phyloP scores from a whole-genome alignment of 495 filamentous ascomycete species.

The Penicillium silybi region DNA sequence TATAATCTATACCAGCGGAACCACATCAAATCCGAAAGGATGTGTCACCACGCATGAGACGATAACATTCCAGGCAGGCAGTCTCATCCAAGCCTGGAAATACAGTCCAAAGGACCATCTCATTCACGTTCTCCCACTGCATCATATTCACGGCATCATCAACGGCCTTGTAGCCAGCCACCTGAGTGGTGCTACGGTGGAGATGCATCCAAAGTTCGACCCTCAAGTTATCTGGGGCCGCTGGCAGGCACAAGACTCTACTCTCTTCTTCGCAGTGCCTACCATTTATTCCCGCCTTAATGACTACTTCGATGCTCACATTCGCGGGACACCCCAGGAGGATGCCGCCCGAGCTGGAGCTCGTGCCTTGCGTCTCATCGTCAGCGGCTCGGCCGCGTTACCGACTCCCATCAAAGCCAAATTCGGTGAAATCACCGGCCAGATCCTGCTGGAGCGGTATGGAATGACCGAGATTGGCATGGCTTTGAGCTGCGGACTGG shows the following conservation, averaged over 20 bases:
- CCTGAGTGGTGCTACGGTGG: conserved; percentile 37
- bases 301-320: conserved; percentile 41
- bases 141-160: conserved; percentile 44
- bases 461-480: conserved; percentile 49
- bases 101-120: conserved; percentile 35
- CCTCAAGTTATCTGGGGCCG: conserved; percentile 41
- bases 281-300: conserved; percentile 46
- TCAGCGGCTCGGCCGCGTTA: conserved; percentile 43
- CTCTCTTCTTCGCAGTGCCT: conserved; percentile 45
- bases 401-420: conserved; percentile 40
- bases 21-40: conserved; percentile 43
- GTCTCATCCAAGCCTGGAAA: conserved; percentile 35
- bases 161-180: conserved; percentile 39
- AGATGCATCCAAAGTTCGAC: conserved; percentile 46
- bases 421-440: conserved; percentile 39
- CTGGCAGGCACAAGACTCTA: conserved; percentile 36
- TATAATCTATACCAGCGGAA: conserved; percentile 48
- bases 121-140: conserved; percentile 44
- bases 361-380: conserved; percentile 32
- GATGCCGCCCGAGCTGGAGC: conserved; percentile 29
- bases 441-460: conserved; percentile 41
- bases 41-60: conserved; percentile 43
- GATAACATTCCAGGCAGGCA: conserved; percentile 41
- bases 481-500: conserved; percentile 43
- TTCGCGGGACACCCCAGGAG: conserved; percentile 38